These are phyloP conservation scores for Grosmannia penicillata DNA, from an alignment of 2,329 filamentous ascomycete genomes.

Conservation along the genomic window DNA sequence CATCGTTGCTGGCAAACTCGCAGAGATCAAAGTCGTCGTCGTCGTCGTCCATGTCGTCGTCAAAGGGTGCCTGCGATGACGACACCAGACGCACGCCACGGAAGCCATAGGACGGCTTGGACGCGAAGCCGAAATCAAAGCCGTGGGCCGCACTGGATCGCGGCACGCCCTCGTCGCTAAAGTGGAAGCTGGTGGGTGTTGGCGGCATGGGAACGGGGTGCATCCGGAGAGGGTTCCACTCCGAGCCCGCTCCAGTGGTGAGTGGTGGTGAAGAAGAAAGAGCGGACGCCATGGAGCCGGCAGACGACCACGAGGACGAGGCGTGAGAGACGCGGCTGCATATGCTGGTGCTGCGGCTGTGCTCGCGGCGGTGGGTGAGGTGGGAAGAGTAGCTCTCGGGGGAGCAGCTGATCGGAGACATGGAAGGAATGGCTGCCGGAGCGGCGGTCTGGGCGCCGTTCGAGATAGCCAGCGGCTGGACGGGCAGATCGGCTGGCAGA, in stretches of 20 bases:
- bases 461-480: too few species aligned
- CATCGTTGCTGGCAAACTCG: background rate
- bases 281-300: conserved; percentile 4
- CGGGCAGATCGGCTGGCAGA: background rate
- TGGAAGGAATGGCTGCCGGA: background rate
- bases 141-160: conserved; percentile 6
- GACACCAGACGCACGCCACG: conserved; percentile 7
- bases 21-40: background rate
- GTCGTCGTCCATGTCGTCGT: conserved; percentile 5
- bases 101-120: conserved; percentile 4
- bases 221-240: conserved; percentile 20
- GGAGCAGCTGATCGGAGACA: conserved; percentile 2
- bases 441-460: too few species aligned
- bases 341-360: conserved; percentile 9
- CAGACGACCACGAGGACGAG: conserved; percentile 9
- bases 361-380: background rate
- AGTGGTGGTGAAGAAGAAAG: background rate
- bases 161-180: background rate
- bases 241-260: conserved; percentile 8
- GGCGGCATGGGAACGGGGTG: conserved; percentile 14
- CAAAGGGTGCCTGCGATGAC: background rate
- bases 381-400: background rate
- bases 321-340: conserved; percentile 11
- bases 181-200: too few species aligned
- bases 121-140: conserved; percentile 19